phyloP scores from a whole-genome alignment of 2,329 filamentous ascomycete genomes.

The Apiospora kogelbergensis region DNA sequence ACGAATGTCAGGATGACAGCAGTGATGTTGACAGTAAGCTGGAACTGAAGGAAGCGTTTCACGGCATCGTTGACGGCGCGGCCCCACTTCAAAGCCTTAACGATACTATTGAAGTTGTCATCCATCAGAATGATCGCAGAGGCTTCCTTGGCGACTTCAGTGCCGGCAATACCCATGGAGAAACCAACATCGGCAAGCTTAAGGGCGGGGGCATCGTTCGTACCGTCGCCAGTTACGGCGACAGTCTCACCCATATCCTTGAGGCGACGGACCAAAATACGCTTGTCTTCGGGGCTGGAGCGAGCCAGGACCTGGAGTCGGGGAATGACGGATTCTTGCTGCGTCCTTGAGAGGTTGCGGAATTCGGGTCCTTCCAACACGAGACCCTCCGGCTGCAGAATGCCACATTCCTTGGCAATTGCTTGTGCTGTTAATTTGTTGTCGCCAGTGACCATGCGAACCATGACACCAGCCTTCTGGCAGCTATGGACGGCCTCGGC shows the following conservation, averaged over 20 bases:
- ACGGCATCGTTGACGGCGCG: constrained; percentile 75
- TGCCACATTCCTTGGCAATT: constrained; percentile 77
- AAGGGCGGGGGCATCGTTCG: constrained; percentile 79
- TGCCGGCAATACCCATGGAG: constrained; percentile 82
- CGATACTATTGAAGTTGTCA: constrained; percentile 84
- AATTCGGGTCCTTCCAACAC: constrained; percentile 80
- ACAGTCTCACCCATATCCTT: constrained; percentile 76
- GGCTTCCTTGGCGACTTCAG: constrained; percentile 82
- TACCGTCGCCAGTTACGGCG: constrained; percentile 80
- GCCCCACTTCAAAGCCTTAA: constrained; percentile 81
- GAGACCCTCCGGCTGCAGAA: constrained; percentile 65
- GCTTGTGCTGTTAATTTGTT: constrained; percentile 78
- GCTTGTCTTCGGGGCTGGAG: constrained; percentile 77
- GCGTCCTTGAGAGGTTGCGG: constrained; percentile 65
- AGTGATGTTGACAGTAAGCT: constrained; percentile 88
- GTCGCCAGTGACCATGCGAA: constrained; percentile 85
- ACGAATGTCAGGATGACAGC: constrained; percentile 87
- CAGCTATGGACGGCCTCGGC: constrained; percentile 70
- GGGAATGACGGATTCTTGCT: constrained; percentile 69
- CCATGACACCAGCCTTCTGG: constrained; percentile 73
- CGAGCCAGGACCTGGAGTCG: constrained; percentile 70
- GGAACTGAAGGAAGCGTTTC: constrained; percentile 75
- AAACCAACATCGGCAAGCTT: constrained; percentile 83
- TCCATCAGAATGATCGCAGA: constrained; percentile 87
- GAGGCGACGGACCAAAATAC: constrained; percentile 68